Evolutionary conservation across 192 early-diverging fungal genomes (phyloP).

Genomic region (Helicostylum pulchrum): DNA sequence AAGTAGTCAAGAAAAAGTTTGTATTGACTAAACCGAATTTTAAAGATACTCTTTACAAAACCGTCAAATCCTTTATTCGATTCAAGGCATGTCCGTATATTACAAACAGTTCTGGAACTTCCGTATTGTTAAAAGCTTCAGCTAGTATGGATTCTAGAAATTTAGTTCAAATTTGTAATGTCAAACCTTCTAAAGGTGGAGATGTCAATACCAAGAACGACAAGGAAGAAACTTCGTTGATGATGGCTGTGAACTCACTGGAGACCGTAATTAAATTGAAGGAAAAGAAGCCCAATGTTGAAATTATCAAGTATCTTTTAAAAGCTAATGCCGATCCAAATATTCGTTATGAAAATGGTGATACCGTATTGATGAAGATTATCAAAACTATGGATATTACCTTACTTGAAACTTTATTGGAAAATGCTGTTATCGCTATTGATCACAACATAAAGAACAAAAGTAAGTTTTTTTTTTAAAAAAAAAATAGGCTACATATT

Average conservation of each 20-base stretch:
- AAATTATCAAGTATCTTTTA: constrained; percentile 13
- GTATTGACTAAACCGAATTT: constrained; percentile 17
- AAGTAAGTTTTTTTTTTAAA: not conserved
- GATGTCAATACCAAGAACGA: constrained; percentile 23
- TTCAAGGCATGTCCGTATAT: constrained; percentile 22
- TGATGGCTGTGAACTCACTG: constrained; percentile 23
- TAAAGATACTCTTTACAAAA: not conserved
- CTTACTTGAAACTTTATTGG: constrained; percentile 4
- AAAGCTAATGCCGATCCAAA: constrained; percentile 27
- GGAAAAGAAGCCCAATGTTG: not conserved
- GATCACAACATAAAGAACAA: constrained; percentile 7
- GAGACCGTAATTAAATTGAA: not conserved
- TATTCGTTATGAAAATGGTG: constrained; percentile 16
- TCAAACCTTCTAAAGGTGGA: not conserved
- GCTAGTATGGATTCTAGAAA: not conserved
- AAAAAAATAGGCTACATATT: too few relatives aligned
- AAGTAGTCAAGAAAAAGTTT: constrained; percentile 19
- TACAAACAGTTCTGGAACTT: not conserved
- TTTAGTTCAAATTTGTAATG: constrained; percentile 4
- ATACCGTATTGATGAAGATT: constrained; percentile 30
- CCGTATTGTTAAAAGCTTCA: constrained; percentile 23
- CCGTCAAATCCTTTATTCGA: not conserved
- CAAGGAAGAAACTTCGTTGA: constrained; percentile 26
- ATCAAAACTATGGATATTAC: constrained; percentile 2
- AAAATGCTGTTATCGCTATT: not conserved